A percentile compares a stretch with the other conserved stretches of the same genome.
Conservation (phyloP, 495 filamentous ascomycete species). For the Hyphodiscus hymeniophilus region DNA sequence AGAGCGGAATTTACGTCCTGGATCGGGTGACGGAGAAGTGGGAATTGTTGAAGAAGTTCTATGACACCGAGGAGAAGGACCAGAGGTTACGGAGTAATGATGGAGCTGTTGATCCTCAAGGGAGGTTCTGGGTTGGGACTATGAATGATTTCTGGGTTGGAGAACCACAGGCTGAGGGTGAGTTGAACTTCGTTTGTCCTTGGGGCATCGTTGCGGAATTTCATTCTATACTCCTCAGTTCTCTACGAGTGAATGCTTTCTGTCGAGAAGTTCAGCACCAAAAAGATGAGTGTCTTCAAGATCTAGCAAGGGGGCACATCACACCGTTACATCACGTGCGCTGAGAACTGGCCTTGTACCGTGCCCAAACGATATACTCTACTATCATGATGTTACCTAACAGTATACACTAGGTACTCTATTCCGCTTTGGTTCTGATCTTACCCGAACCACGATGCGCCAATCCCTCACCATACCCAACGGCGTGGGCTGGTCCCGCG, state of each 20-base stretch:
- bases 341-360: too few species aligned
- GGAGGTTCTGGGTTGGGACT: slow-evolving; percentile 80
- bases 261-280: too few species aligned
- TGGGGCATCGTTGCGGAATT: background rate
- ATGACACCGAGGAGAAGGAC: slow-evolving; percentile 37
- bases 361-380: too few species aligned
- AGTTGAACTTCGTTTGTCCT: slow-evolving; percentile 13
- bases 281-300: too few species aligned
- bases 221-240: background rate
- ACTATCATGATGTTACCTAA: too few species aligned
- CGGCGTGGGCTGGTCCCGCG: slow-evolving; percentile 63
- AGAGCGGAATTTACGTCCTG: slow-evolving; percentile 70
- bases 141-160: slow-evolving; percentile 70
- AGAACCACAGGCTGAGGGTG: slow-evolving; percentile 44
- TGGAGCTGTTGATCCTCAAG: slow-evolving; percentile 70
- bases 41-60: slow-evolving; percentile 53
- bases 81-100: slow-evolving; percentile 62
- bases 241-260: background rate
- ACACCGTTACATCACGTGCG: too few species aligned
- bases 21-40: slow-evolving; percentile 57
- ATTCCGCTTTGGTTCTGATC: slow-evolving; percentile 21
- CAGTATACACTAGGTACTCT: slow-evolving; percentile 12
- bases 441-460: slow-evolving; percentile 15
- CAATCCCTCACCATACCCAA: slow-evolving; percentile 72
- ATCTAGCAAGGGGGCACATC: too few species aligned